These are phyloP conservation scores for Pleurotus platypus DNA, from an alignment of 768 basidiomycete species.

Conservation along the genomic window DNA sequence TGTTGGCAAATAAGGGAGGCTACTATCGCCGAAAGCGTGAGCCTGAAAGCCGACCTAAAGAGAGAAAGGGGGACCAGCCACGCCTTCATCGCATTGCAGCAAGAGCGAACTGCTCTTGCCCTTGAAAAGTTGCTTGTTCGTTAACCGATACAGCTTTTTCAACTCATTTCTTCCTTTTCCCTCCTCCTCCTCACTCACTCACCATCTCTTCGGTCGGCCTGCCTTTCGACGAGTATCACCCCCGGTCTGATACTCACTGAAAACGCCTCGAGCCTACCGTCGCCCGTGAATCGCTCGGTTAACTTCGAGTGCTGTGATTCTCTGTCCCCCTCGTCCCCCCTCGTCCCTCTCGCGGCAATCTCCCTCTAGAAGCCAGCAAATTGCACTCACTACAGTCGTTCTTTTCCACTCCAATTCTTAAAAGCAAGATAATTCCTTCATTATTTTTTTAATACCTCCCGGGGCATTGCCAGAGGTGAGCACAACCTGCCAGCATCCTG, in stretches of 20 bases:
- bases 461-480: conserved; percentile 3
- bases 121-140: conserved; percentile 50
- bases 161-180: conserved; percentile 19
- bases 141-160: conserved; percentile 41
- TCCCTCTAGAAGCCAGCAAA: conserved; percentile 25
- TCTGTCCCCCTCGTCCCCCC: conserved; percentile 15
- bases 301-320: conserved; percentile 42
- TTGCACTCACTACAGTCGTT: conserved; percentile 21
- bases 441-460: conserved; percentile 2
- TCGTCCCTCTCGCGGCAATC: conserved; percentile 19
- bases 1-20: conserved; percentile 56
- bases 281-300: conserved; percentile 44
- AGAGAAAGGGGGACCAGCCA: conserved; percentile 47
- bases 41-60: conserved; percentile 33
- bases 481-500: neutral
- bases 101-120: conserved; percentile 30
- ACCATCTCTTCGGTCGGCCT: conserved; percentile 18
- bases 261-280: neutral
- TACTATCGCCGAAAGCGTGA: conserved; percentile 40
- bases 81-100: conserved; percentile 45
- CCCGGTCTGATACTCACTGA: conserved; percentile 1
- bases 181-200: conserved; percentile 13
- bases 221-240: conserved; percentile 10
- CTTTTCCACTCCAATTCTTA: conserved; percentile 11
- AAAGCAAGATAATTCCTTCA: conserved; percentile 4